Evolutionary conservation across 352 stramenopile genomes (phyloP), one percentile per base, ranked within the genome.

Genomic region (Phytophthora megakarya): DNA sequence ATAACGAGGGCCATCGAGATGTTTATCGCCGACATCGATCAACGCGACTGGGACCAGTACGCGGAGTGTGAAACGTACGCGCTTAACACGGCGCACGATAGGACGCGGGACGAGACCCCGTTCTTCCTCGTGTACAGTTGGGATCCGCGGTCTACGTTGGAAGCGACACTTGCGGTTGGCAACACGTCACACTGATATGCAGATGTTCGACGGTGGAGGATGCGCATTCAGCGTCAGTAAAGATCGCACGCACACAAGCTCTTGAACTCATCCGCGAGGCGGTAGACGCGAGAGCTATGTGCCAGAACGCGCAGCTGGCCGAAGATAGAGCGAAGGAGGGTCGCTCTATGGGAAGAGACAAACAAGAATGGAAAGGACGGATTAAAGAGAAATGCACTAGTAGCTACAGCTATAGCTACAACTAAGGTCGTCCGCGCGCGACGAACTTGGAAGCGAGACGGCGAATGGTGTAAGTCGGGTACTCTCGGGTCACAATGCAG

Each of bases 241-340:
- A n/a, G n/a, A n/a, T n/a, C n/a, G n/a, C n/a, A n/a, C n/a, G n/a
- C n/a, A n/a, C n/a, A n/a, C n/a, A n/a, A n/a, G n/a, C n/a, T n/a
- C n/a, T n/a, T n/a, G n/a, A n/a, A n/a, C n/a, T n/a, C n/a, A n/a
- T n/a, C n/a, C n/a, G n/a, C n/a, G n/a, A n/a, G n/a, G n/a, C n/a
- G n/a, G n/a, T n/a, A n/a, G n/a, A n/a, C n/a, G n/a, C n/a, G n/a
- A n/a, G n/a, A n/a, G n/a, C n/a, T n/a, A n/a, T n/a, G n/a, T n/a
- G n/a, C n/a, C n/a, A n/a, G n/a, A n/a, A n/a, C n/a, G n/a, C n/a
- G n/a, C n/a, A n/a, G 38, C 42, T 26, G 38, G 28, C 38, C 18
- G 35, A 58, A 40, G 48, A 56, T 46, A 22, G 4, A 22, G 35
- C 33, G 22, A 46, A 9, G 48, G 22, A 56, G 46, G 46, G 46